Conservation (phyloP, 2,329 filamentous ascomycete genomes). For the Talaromyces sp. region DNA sequence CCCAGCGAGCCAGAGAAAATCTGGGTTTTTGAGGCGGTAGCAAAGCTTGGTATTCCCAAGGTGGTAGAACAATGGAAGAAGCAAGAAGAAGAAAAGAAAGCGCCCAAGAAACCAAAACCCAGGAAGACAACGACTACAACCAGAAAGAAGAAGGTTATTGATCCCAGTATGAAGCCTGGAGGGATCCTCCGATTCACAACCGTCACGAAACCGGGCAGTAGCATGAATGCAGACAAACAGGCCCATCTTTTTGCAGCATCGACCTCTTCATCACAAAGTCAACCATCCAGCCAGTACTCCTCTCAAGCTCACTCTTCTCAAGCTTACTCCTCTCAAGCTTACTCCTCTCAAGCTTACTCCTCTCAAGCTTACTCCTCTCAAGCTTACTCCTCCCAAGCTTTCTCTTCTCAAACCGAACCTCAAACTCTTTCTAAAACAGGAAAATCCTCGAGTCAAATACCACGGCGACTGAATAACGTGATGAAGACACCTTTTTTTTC, state of each 20-base stretch:
- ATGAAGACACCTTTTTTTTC: neutral
- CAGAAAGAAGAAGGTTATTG: slow-evolving; percentile 33
- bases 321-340: neutral
- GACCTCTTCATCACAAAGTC: slow-evolving; percentile 2
- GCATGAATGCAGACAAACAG: slow-evolving; percentile 23
- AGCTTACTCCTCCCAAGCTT: neutral
- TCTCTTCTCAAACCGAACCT: neutral
- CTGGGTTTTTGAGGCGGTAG: slow-evolving; percentile 64
- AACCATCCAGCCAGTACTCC: slow-evolving; percentile 5
- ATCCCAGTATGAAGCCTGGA: slow-evolving; percentile 35
- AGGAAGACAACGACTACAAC: slow-evolving; percentile 19
- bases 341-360: neutral
- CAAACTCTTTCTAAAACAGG: neutral
- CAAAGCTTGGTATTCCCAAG: slow-evolving; percentile 58
- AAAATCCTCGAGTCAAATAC: neutral
- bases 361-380: neutral
- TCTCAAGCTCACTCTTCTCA: neutral
- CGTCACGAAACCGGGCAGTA: slow-evolving; percentile 29
- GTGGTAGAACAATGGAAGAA: slow-evolving; percentile 61
- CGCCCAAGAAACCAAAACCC: slow-evolving; percentile 18
- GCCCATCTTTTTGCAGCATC: slow-evolving; percentile 25
- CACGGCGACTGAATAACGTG: neutral
- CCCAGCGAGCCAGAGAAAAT: slow-evolving; percentile 59
- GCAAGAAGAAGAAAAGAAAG: slow-evolving; percentile 26
- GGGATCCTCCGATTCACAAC: slow-evolving; percentile 37